These are phyloP conservation scores for Kluyveromyces wickerhamii DNA, from an alignment of 805 yeast genomes.

Conservation along the genomic window DNA sequence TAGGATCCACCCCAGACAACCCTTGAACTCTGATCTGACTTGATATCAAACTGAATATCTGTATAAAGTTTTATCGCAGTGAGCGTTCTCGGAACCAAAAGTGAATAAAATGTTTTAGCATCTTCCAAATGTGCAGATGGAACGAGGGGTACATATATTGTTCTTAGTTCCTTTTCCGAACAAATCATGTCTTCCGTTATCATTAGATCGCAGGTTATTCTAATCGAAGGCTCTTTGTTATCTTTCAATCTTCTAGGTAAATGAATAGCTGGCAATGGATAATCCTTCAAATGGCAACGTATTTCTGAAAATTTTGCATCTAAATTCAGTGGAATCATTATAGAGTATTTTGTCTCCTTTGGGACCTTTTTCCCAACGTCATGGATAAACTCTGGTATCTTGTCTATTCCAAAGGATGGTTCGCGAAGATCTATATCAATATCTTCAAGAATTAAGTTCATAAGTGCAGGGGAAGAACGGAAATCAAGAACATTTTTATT, in stretches of 20 bases:
- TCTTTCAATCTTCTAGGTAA: slow-evolving; percentile 46
- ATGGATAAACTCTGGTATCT: slow-evolving; percentile 54
- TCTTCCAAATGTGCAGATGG: slow-evolving; percentile 35
- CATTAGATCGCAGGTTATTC: slow-evolving; percentile 54
- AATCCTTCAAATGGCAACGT: slow-evolving; percentile 70
- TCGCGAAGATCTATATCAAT: slow-evolving; percentile 40
- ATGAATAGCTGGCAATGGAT: slow-evolving; percentile 73
- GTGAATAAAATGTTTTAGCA: slow-evolving; percentile 39
- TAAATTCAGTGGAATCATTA: slow-evolving; percentile 56
- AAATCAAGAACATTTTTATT: slow-evolving; percentile 42
- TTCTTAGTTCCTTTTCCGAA: slow-evolving; percentile 47
- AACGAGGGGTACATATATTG: slow-evolving; percentile 54
- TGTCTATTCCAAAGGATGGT: slow-evolving; percentile 44
- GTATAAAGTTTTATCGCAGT: slow-evolving; percentile 68
- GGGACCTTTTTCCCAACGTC: slow-evolving; percentile 83
- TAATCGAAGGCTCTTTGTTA: slow-evolving; percentile 28
- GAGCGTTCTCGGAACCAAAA: slow-evolving; percentile 67
- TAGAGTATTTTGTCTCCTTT: slow-evolving; percentile 53
- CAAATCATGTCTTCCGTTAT: slow-evolving; percentile 56
- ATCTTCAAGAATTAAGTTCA: slow-evolving; percentile 42
- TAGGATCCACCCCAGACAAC: slow-evolving; percentile 81
- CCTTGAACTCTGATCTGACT: slow-evolving; percentile 50
- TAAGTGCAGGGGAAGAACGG: slow-evolving; percentile 42
- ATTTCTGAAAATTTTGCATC: slow-evolving; percentile 52
- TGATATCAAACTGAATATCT: slow-evolving; percentile 47